Base-by-base conservation (phyloP, 1,284 basidiomycete genomes). In the Apiotrichum domesticum region DNA sequence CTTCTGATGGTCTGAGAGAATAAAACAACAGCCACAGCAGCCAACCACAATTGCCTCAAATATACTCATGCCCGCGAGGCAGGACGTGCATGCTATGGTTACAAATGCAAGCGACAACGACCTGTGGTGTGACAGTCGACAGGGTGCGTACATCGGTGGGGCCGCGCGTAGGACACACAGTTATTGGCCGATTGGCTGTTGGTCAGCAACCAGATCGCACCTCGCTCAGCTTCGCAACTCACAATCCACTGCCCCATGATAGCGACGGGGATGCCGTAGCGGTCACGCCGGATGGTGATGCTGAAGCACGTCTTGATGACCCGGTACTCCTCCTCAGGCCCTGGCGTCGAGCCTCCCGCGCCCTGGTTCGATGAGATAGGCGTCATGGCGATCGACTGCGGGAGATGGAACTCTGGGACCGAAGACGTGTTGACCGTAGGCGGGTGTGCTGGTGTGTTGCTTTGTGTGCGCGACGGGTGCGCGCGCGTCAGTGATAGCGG, bases 241-340 rank as follows among this genome's bases (percentile, higher is more conserved):
- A 73, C 70, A 48, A 77, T 77, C 71, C 73, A 77, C 58, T 74
- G 71, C 47, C 77, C 90, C 52, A 92, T 88, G 67, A 94, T 90
- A 80, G 92, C 88, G 48, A 87, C 91, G n/a, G 90, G 90, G 60
- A 93, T 91, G 2, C 90, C 89, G 83, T 73, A 76, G 7, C 70
- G 69, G 50, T 97, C 93, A 59, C 93, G 78, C 52, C 93, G 79
- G 52, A 98, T 96, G 6, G 93, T 97, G 71, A 97, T 96, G 51
- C 87, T 92, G 73, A 97, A 97, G 73, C 91, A 96, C 73, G 94
- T 97, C 69, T 87, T 89, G 63, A 96, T 85, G 65, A 85, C 87
- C 35, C 82, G 83, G 60, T 65, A 76, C 68, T 86, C 85, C 69
- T 87, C 87, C 59, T 76, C 79, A 41, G 40, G n/a, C 41, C 49